A percentile compares a stretch with the other conserved stretches of the same genome.
These are phyloP conservation scores for Cafeteria roenbergensis DNA, from an alignment of 108 stramenopile genomes.

Conservation along the genomic window DNA sequence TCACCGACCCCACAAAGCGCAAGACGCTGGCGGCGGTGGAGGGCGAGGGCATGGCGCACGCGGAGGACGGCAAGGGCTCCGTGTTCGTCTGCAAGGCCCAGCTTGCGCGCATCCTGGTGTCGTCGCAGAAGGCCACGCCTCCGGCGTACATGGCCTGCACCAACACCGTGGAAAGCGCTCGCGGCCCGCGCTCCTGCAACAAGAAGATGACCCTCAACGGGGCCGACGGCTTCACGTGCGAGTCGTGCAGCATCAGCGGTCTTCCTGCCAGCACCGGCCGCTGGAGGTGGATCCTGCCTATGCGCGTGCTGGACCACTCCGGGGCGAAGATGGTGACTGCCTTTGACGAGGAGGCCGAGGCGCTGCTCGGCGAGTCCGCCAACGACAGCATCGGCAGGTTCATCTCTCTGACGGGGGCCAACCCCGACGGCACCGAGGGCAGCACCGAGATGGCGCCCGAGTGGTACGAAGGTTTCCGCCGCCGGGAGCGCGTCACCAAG, in stretches of 20 bases:
- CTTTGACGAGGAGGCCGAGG: conserved; percentile 35
- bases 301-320: conserved; percentile 29
- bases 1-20: conserved; percentile 5
- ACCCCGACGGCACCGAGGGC: too few relatives aligned
- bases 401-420: too few relatives aligned
- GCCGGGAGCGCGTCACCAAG: too few relatives aligned
- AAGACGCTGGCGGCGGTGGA: conserved; percentile 28
- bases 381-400: conserved; percentile 34
- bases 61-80: conserved; percentile 36
- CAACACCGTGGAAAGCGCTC: conserved; percentile 5
- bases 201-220: conserved; percentile 16
- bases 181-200: background rate
- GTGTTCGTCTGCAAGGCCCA: conserved; percentile 35
- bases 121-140: conserved; percentile 28
- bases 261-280: too few relatives aligned
- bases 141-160: conserved; percentile 49
- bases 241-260: too few relatives aligned
- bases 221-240: conserved; percentile 7
- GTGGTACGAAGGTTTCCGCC: too few relatives aligned
- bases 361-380: conserved; percentile 25
- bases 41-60: conserved; percentile 36
- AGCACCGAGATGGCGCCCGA: too few relatives aligned
- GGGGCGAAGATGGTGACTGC: conserved; percentile 26
- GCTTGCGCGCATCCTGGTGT: conserved; percentile 22
- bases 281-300: conserved; percentile 32